Evolutionary conservation across 2,329 filamentous ascomycete genomes (phyloP), one percentile per base, ranked within the genome.

Genomic region (Verticillium isaacii): DNA sequence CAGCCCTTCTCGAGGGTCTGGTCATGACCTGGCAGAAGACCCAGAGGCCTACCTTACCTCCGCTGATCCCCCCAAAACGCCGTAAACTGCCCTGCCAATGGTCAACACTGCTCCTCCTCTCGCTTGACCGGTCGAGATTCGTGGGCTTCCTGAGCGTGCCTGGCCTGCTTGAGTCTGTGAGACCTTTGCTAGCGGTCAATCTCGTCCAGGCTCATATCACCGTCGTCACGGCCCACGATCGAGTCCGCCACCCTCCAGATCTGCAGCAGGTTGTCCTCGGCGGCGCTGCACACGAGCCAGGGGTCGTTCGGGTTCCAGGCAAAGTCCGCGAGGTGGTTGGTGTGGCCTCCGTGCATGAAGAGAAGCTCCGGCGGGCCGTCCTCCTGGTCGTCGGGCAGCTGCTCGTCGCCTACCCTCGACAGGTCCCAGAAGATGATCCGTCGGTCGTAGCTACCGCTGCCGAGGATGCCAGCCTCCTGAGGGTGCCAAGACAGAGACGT

Each of bases 271-370:
- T 99, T 99, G 78, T 99, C 95, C 74, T 99, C 96, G 1, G 94
- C 95, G 17, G 95, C 93, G 64, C 91, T 96, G 74, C 93, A 93
- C 67, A 99, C 91, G 61, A 97, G 86, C 96, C 96, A 99, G 5
- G 94, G 93, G 70, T 97, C 93, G 73, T 96, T 97, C 68, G 88
- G 87, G 76, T 99, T 99, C 94, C 94, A 99, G 77, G 90, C 94
- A 72, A 99, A 99, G 76, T 99, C 96, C 39, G 92, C 93, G 64
- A 99, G 87, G 67, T 96, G 90, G 77, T 97, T 97, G 12, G 95
- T 99, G 79, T 99, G 96, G 36, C 95, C 95, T 64, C 95, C 95
- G 71, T 99, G 95, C 93, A 99, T 98, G 78, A 99, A 99, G 1
- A 99, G 80, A 90, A 99, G 82, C 77, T 99, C 95, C 59, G 95